Evolutionary conservation across 2,329 filamentous ascomycete genomes (phyloP), one percentile per base, ranked within the genome.

Genomic region (Eutypella sp.): DNA sequence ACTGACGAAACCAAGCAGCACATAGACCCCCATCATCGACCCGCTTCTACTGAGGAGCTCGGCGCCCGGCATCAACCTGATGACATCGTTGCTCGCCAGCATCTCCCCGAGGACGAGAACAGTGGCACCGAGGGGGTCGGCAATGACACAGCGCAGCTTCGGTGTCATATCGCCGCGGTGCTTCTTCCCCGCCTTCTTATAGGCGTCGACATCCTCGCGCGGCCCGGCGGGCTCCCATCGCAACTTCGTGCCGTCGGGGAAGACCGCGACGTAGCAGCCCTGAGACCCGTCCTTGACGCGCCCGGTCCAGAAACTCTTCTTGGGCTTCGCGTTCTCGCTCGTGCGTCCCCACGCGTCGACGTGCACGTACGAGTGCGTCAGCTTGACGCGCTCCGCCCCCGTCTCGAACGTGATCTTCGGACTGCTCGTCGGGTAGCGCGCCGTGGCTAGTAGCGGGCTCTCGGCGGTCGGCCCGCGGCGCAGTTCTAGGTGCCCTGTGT

Each of bases 31-130:
- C 2, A 45, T 25, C 40, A 40, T 27, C 11, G 42, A 43, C 5
- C 29, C 11, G 13, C 29, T n/a, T 5, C 29, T n/a, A 3, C 42
- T 38, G 11, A 15, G 23, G 24, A 44, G 41, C 22, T 41, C 44
- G 13, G 27, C 42, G 13, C 40, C 40, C 9, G 25, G 19, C 34
- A 27, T 34, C 42, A 47, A 11, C 29, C 39, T 42, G 40, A 47
- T 29, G 24, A 47, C 48, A 24, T 47, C 42, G 16, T 47, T 45
- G 7, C 39, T 50, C 33, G 7, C 16, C 48, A 45, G 40, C 42
- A 50, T 45, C 40, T 47, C 45, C 11, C 48, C 45, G 10, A 47
- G 27, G 18, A 45, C 5, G 29, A 11, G 25, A 20, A 29, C 9
- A 34, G 43, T 37, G 5, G 13, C 29, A 7, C 42, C 48, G 11